Evolutionary conservation across 2,329 filamentous ascomycete species (phyloP).

Genomic region (Penicillium sp.): DNA sequence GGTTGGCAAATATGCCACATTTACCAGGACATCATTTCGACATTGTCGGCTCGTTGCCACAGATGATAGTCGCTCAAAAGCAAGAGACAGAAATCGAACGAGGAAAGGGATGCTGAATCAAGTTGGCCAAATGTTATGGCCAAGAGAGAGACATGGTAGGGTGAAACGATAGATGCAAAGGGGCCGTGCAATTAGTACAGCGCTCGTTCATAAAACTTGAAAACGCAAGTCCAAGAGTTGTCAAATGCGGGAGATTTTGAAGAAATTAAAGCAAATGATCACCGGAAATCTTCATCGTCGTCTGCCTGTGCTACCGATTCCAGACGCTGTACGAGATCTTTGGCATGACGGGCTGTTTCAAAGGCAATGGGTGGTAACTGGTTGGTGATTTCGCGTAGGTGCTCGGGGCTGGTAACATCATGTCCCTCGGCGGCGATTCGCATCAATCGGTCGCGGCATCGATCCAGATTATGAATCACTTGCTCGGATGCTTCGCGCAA

Average conservation of each 20-base stretch:
- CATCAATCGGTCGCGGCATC: conserved; percentile 67
- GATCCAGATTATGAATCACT: conserved; percentile 54
- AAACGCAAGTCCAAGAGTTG: not conserved
- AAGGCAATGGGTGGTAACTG: conserved; percentile 83
- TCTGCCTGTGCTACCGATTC: conserved; percentile 44
- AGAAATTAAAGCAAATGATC: conserved; percentile 18
- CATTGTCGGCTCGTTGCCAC: conserved; percentile 33
- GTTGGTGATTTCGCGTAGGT: conserved; percentile 63
- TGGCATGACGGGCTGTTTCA: conserved; percentile 79
- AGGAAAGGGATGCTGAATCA: conserved; percentile 3
- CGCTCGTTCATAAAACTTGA: conserved; percentile 2
- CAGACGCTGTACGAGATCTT: conserved; percentile 65
- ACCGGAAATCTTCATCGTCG: conserved; percentile 49
- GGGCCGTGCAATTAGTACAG: conserved; percentile 3
- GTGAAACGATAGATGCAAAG: conserved; percentile 12
- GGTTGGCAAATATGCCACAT: conserved; percentile 19
- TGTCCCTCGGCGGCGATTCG: conserved; percentile 65
- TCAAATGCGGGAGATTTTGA: not conserved
- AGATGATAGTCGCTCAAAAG: conserved; percentile 32
- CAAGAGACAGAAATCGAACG: conserved; percentile 19
- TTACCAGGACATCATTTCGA: conserved; percentile 32
- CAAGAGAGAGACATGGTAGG: not conserved
- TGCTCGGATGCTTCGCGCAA: conserved; percentile 52
- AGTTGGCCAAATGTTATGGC: not conserved
- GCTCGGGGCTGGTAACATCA: conserved; percentile 59